Base-by-base conservation (phyloP, 345 rosid species). In the Corchorus olitorius region DNA sequence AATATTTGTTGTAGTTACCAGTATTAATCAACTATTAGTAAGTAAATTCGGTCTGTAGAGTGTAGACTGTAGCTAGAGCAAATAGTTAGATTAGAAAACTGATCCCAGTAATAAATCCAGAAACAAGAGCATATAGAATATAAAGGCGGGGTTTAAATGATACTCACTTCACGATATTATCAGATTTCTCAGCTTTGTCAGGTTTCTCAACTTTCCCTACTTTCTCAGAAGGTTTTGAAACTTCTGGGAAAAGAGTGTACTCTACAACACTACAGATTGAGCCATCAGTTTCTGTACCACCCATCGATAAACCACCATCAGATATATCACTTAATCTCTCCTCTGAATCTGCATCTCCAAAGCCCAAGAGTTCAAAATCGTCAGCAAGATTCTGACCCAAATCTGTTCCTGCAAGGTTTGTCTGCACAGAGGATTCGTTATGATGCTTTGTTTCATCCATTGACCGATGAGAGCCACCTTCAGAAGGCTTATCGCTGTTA, bases 241-340 rank as follows among this genome's bases (percentile, higher is more conserved):
- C 33, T 83, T 89, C 97, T 73, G 98, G 95, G 80, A 93, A 93
- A 65, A 91, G 93, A 78, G 93, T 83, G 73, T 84, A 83, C 82
- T 93, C 98, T 72, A 91, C 93, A 12, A 84, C 85, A 81, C 93
- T 92, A 75, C 82, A 50, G 60, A 89, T 63, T 4, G 97, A 92
- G 58, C 89, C 92, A 82, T 96, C 99, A 62, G 98, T 91, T 84
- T 96, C 97, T 16, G 95, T 87, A 76, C 94, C 98, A 75, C 97
- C 97, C 94, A 94, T 90, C 14, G 99, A 90, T 79, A 96, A 97
- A 79, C 80, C 92, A 35, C 95, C 83, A 75, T 93, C 98, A 49
- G 99, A 96, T 75, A 93, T 93, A 79, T 96, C 98, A 87, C 97
- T 91, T 81, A 96, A 79, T 81, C 97, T 90, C 75, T 91, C 99